Percentiles rank a stretch among this genome's conserved stretches.
Conservation (phyloP, 176 grass and related monocot species). For the Echinochloa phyllopogon region DNA sequence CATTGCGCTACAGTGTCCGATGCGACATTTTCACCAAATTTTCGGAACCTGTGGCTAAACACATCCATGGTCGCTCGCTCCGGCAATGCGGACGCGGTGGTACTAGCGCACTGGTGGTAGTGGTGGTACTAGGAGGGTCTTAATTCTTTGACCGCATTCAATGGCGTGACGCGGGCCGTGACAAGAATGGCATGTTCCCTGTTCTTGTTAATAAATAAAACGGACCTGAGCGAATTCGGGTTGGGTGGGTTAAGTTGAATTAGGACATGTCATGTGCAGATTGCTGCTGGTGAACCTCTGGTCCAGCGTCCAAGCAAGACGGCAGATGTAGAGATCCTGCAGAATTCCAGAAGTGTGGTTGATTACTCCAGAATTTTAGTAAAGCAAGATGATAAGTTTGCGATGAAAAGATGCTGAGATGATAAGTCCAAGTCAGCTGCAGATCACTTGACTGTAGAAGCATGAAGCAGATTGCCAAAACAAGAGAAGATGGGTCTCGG, state of each 20-base stretch:
- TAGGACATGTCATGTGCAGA: neutral
- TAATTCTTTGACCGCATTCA: slow-evolving; percentile 30
- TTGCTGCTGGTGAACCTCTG: neutral
- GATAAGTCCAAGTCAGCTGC: neutral
- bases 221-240: neutral
- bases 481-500: too few species aligned
- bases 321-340: neutral
- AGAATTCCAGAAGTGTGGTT: too few species aligned
- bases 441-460: neutral
- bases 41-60: too few species aligned
- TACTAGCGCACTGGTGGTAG: neutral
- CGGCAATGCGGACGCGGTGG: slow-evolving; percentile 17
- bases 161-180: neutral
- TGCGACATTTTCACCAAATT: too few species aligned
- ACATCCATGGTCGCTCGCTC: slow-evolving; percentile 3
- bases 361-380: too few species aligned
- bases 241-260: neutral
- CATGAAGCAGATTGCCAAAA: neutral
- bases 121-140: neutral
- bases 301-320: neutral
- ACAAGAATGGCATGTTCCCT: neutral
- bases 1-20: too few species aligned
- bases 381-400: too few species aligned
- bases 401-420: too few species aligned
- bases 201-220: neutral